Base-by-base conservation (phyloP, 129 eudicot genomes). In the Lactuca saligna region DNA sequence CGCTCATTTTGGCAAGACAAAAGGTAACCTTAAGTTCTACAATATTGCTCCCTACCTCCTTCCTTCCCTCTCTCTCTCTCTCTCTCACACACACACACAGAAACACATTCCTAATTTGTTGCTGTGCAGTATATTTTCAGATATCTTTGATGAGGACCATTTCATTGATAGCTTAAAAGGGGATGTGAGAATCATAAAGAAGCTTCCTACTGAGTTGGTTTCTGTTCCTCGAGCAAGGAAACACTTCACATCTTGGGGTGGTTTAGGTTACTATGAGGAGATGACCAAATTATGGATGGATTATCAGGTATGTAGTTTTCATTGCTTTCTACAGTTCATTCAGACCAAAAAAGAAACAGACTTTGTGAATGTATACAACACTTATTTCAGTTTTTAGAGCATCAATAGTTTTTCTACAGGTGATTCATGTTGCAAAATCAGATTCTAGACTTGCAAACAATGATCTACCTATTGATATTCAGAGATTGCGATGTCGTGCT, bases 1-100 rank as follows among this genome's bases (percentile, higher is more conserved):
- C 91, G 94, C 58, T 92, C 98, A 50, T 92, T 88, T 64, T 92
- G 98, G 98, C 85, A 88, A 80, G 98, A 92, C 79, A 78, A 85
- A 74, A 92, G 98, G 98, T 92, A 25, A 72, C 33, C 49, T 56
- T 3, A 10, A 44, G 29, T 69, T 66, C 54, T 64, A 54, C 60
- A 9, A 7, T 50, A 75, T 42, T 17, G 32, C 62, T 65, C 9
- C 41, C 33, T 44, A 15, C 17, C 37, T 25, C 39, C n/a, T 65
- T 41, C 48, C 39, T 54, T 54, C 60, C 3, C 39, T 66, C 12
- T 54, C 64, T 7, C 13, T 54, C 17, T 61, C 32, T 39, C 57
- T 61, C 66, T 16, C 66, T 20, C 69, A 50, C 55, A 14, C 70
- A 57, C 55, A 39, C 49, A 48, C 69, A 50, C 55, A 14, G 66